Evolutionary conservation across 2,329 filamentous ascomycete genomes (phyloP), one percentile per base, ranked within the genome.

Genomic region (Scolecobasidium constrictum): DNA sequence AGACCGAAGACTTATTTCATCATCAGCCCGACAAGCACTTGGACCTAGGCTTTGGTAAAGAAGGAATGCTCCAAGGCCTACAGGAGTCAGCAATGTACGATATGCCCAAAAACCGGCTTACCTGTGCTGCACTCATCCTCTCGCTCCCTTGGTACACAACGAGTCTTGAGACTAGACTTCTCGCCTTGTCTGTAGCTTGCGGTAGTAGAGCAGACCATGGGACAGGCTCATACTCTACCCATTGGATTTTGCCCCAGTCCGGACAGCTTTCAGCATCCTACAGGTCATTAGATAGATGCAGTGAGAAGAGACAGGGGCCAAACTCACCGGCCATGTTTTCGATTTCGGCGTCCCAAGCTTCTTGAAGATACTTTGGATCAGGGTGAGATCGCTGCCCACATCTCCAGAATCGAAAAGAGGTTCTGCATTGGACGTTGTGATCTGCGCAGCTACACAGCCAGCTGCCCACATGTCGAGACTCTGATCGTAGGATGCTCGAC

Each of bases 311-410:
- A 38, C 22, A 35, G 20, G 18, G 0, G 17, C 5, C 38, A 1
- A 48, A 57, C 71, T 51, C 60, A 77, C 86, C 2, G 92, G 92
- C 92, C 92, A 98, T 0, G 69, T 77, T 41, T 80, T 68, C n/a
- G 71, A 62, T 35, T 82, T 83, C 0, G 92, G 92, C 1, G 88
- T 95, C 1, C 93, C 93, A 5, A 98, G 62, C 1, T 82, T 93
- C 62, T 84, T 81, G 64, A 98, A 96, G 26, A 96, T 90, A 55
- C 86, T 94, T 42, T 88, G 72, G 44, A 98, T 90, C 40, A 98
- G 68, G 0, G 86, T 84, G 31, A 98, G 69, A 62, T 98, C 92
- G 56, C 85, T 96, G 0, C 93, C 92, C 40, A 96, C 73, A 52
- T 94, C 86, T 1, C 86, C 83, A 3, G 86, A 85, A 56, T 92